Evolutionary conservation across 164 flowering plant genomes (phyloP), one percentile per base, ranked within the genome.

Genomic region (Buxus sempervirens): DNA sequence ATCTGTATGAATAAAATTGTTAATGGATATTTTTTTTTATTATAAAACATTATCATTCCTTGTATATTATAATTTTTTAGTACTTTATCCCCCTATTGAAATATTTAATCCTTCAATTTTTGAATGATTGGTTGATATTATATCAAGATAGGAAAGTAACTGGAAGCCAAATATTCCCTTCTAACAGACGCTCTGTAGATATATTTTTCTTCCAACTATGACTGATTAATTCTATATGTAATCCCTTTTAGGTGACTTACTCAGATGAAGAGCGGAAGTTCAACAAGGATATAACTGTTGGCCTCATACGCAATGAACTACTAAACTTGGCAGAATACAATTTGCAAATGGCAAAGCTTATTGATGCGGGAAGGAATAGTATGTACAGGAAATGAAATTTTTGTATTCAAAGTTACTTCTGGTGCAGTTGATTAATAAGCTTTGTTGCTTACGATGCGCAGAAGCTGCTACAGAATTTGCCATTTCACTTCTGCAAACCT

Each of bases 361-460:
- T 96, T 83, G 99, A 96, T 72, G 92, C 88, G 14, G 99, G 99
- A 71, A 84, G 96, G 78, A 93, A 96, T 62, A 93, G 98, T 93
- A 85, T 69, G 94, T 80, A 27, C 57, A 36, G 58, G 45, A 15
- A 65, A n/a, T 22, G 27, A 32, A 14, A 12, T 1, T 49, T 56
- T 65, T 23, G 9, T 18, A 15, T 26, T 60, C 22, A 22, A 15
- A 22, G 27, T 7, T 63, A 63, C 7, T 70, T 57, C 7, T 14
- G 60, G 9, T 1, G 38, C 20, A 19, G 57, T 23, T 63, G 45
- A 48, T 51, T 26, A 3, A n/a, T 55, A 75, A 69, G 28, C 71
- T 73, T 56, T 3, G 24, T 70, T 62, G 20, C 60, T 14, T 73
- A 26, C 72, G 54, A 58, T 80, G 24, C 83, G 83, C 95, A 96